These are phyloP conservation scores for Sporothrix brunneoviolacea DNA, from an alignment of 2,329 filamentous ascomycete genomes.

Conservation along the genomic window DNA sequence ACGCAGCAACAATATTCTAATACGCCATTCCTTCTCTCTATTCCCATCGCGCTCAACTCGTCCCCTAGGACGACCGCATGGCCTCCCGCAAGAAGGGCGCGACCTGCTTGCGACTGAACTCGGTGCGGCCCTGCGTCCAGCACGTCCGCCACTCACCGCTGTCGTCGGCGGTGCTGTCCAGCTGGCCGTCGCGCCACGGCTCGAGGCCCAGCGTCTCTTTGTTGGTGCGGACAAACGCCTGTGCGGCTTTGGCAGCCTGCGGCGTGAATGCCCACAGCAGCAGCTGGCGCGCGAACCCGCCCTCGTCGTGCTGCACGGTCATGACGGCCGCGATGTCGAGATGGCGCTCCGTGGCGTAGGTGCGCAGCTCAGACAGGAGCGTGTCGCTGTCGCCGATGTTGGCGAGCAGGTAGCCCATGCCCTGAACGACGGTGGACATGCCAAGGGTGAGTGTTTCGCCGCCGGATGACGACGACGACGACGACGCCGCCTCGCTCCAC, in stretches of 20 bases:
- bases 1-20: too few species aligned
- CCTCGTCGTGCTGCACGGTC: constrained; percentile 53
- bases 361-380: constrained; percentile 42
- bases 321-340: constrained; percentile 62
- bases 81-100: constrained; percentile 58
- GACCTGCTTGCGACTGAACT: constrained; percentile 61
- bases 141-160: constrained; percentile 45
- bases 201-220: constrained; percentile 48
- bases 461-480: constrained; percentile 29
- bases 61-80: constrained; percentile 31
- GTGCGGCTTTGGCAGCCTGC: constrained; percentile 41
- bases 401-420: constrained; percentile 51
- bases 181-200: constrained; percentile 42
- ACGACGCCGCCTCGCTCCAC: constrained; percentile 40
- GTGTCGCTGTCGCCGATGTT: constrained; percentile 41
- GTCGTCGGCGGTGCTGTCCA: constrained; percentile 31
- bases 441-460: constrained; percentile 47
- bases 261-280: constrained; percentile 57
- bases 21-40: too few species aligned
- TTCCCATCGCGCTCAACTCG: too few species aligned
- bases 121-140: constrained; percentile 60
- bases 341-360: constrained; percentile 48
- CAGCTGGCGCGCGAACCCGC: constrained; percentile 57
- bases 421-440: constrained; percentile 58
- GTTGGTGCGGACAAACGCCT: constrained; percentile 45